A percentile compares a stretch with the other conserved stretches of the same genome.
Evolutionary conservation across 805 yeast species (phyloP).

Genomic region (Ogataea polymorpha): DNA sequence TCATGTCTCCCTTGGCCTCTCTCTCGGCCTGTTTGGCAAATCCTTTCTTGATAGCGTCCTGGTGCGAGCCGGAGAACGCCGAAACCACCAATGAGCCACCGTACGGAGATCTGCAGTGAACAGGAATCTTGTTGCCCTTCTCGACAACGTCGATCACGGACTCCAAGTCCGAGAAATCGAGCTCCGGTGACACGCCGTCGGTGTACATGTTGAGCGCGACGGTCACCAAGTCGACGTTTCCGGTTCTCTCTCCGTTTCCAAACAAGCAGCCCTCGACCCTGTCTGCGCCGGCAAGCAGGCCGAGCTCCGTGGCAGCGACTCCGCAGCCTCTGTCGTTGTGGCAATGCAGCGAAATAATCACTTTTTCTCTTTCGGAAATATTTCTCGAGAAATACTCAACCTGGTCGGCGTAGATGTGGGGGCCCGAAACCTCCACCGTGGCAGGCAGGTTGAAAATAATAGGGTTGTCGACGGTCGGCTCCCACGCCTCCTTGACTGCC

Average conservation of each 20-base stretch:
- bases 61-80: conserved; percentile 65
- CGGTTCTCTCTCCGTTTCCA: conserved; percentile 84
- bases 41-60: conserved; percentile 38
- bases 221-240: conserved; percentile 75
- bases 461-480: conserved; percentile 69
- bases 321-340: conserved; percentile 84
- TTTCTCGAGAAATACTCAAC: conserved; percentile 69
- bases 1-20: conserved; percentile 43
- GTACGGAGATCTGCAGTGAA: conserved; percentile 74
- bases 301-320: conserved; percentile 78
- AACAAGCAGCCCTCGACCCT: conserved; percentile 81
- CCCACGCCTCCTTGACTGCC: conserved; percentile 78
- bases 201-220: conserved; percentile 77
- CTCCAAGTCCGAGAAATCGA: conserved; percentile 69
- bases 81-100: conserved; percentile 77
- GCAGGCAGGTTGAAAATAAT: conserved; percentile 79
- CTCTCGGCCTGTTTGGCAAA: conserved; percentile 48
- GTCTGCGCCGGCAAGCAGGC: conserved; percentile 79
- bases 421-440: conserved; percentile 74
- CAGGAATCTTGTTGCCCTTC: conserved; percentile 73
- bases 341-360: conserved; percentile 66
- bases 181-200: conserved; percentile 67
- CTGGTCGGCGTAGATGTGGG: conserved; percentile 78
- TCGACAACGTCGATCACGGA: conserved; percentile 66
- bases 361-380: conserved; percentile 68